These are phyloP conservation scores for Lachancea fermentati DNA, from an alignment of 805 yeast species.

Conservation along the genomic window DNA sequence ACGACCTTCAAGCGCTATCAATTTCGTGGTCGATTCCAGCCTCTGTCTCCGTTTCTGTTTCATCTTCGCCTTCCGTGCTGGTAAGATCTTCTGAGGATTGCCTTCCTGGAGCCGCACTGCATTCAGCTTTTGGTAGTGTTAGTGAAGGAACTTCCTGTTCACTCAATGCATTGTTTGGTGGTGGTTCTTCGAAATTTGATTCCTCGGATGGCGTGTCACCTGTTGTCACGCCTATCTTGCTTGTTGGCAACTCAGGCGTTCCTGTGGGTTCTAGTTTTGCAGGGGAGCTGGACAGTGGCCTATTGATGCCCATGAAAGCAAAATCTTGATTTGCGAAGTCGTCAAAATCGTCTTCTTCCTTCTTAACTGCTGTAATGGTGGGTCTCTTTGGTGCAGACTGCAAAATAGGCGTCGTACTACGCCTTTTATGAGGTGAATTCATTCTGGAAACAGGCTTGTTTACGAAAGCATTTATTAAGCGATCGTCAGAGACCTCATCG, in stretches of 20 bases:
- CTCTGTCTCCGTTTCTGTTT: constrained; percentile 11
- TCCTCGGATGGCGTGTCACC: no score
- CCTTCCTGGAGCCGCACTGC: not conserved
- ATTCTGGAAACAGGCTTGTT: constrained; percentile 6
- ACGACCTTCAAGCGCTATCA: no score
- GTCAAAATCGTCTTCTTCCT: constrained; percentile 2
- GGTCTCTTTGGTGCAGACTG: constrained; percentile 1
- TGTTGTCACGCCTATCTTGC: no score
- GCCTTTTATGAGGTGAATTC: constrained; percentile 6
- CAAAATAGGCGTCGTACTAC: not conserved
- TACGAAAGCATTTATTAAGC: constrained; percentile 3
- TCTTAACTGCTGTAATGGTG: not conserved
- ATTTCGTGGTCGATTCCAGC: no score
- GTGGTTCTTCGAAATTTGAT: no score
- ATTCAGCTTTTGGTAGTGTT: not conserved
- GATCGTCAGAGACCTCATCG: constrained; percentile 3
- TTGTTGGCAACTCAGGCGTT: no score
- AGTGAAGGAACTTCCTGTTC: not conserved
- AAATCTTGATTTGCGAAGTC: constrained; percentile 1
- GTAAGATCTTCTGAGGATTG: not conserved
- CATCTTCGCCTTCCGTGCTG: constrained; percentile 4
- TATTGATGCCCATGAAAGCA: constrained; percentile 5
- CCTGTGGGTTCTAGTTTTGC: constrained; percentile 1
- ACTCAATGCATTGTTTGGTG: no score
- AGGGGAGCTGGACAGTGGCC: not conserved